A percentile compares a stretch with the other conserved stretches of the same genome.
Conservation (phyloP, 495 filamentous ascomycete genomes). For the Gamarada debralockiae region DNA sequence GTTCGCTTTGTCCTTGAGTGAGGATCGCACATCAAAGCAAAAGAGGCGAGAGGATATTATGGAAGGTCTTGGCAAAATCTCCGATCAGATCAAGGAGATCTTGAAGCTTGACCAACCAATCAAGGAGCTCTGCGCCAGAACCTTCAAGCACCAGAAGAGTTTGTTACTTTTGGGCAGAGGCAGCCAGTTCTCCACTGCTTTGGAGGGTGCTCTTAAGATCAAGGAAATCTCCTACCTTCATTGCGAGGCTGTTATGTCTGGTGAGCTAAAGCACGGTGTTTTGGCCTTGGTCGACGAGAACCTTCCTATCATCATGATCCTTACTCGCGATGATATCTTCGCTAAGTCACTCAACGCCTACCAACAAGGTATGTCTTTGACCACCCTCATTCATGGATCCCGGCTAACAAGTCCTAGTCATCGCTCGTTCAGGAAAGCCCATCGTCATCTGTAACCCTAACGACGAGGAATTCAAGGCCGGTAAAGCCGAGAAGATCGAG, state of each 20-base stretch:
- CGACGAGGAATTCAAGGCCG: constrained; percentile 83
- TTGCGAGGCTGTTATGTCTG: constrained; percentile 99
- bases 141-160: constrained; percentile 96
- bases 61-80: constrained; percentile 82
- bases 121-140: constrained; percentile 85
- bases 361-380: constrained; percentile 67
- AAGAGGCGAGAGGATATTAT: constrained; percentile 95
- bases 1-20: constrained; percentile 93
- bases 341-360: constrained; percentile 97
- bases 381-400: constrained; percentile 1
- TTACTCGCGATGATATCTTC: constrained; percentile 93
- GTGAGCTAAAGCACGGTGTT: constrained; percentile 97
- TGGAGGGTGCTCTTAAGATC: constrained; percentile 98
- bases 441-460: constrained; percentile 96
- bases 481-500: constrained; percentile 93
- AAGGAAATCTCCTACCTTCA: constrained; percentile 99
- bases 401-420: constrained; percentile 50
- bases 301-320: constrained; percentile 98
- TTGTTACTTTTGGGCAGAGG: constrained; percentile 89
- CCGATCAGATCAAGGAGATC: constrained; percentile 86
- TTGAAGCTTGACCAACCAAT: constrained; percentile 87
- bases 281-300: constrained; percentile 96
- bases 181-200: constrained; percentile 92
- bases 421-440: constrained; percentile 88
- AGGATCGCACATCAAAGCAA: constrained; percentile 93